These are phyloP conservation scores for Syzygium grande DNA, from an alignment of 345 rosid genomes.

Conservation along the genomic window DNA sequence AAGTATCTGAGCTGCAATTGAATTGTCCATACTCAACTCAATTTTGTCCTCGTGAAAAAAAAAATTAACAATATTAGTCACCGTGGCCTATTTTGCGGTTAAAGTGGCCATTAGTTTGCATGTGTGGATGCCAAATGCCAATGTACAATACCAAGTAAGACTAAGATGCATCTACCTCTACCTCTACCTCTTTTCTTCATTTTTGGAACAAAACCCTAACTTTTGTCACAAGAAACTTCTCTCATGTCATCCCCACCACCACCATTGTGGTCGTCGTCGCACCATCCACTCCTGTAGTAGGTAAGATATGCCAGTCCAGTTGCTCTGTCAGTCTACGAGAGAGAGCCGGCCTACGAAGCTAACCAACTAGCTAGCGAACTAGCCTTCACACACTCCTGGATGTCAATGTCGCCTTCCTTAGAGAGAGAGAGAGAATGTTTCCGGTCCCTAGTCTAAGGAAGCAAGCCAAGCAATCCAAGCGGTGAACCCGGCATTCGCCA, in stretches of 20 bases:
- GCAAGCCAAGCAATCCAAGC: no score
- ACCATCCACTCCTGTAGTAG: neutral
- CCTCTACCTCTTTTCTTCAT: neutral
- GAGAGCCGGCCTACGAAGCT: no score
- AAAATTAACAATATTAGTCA: neutral
- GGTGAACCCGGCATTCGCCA: neutral
- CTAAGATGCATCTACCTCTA: neutral
- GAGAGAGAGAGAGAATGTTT: no score
- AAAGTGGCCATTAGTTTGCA: neutral
- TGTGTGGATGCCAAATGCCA: neutral
- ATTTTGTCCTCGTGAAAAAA: neutral
- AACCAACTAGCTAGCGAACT: no score
- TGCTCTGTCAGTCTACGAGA: no score
- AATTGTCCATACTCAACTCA: neutral
- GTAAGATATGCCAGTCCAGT: no score
- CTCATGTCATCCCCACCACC: fast-evolving
- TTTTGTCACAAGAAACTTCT: fast-evolving
- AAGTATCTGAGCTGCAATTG: neutral
- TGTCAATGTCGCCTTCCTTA: no score
- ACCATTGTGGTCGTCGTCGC: fast-evolving
- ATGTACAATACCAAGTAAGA: neutral
- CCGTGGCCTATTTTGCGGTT: neutral
- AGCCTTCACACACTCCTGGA: no score
- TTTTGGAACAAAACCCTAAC: neutral
- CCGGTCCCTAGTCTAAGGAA: no score